A percentile compares a stretch with the other conserved stretches of the same genome.
Evolutionary conservation across 805 yeast species (phyloP).

Genomic region (Saccharomycopsis oosterbeekiorum): DNA sequence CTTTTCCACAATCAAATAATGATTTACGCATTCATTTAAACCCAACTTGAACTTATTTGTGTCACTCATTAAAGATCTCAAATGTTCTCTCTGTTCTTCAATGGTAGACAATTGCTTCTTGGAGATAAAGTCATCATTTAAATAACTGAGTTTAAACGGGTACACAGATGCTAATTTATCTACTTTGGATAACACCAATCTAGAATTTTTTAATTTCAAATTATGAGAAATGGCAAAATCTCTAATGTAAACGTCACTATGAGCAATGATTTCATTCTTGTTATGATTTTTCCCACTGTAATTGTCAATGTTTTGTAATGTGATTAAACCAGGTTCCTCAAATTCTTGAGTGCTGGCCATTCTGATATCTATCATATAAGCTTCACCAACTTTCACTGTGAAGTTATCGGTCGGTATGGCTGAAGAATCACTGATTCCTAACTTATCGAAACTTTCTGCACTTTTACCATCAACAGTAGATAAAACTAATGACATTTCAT

Average conservation of each 20-base stretch:
- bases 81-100: slow-evolving; percentile 25
- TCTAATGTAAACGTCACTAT: slow-evolving; percentile 68
- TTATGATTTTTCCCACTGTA: slow-evolving; percentile 53
- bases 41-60: slow-evolving; percentile 62
- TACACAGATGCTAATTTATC: slow-evolving; percentile 75
- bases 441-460: slow-evolving; percentile 2
- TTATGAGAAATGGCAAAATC: slow-evolving; percentile 79
- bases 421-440: slow-evolving; percentile 32
- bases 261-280: slow-evolving; percentile 35
- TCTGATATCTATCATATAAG: slow-evolving; percentile 71
- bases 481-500: neutral
- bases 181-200: slow-evolving; percentile 57
- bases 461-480: neutral
- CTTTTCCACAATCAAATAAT: slow-evolving; percentile 64
- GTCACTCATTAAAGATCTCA: slow-evolving; percentile 41
- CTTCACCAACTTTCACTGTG: slow-evolving; percentile 69
- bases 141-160: slow-evolving; percentile 80
- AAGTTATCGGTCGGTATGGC: slow-evolving; percentile 78
- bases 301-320: slow-evolving; percentile 57
- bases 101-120: slow-evolving; percentile 26
- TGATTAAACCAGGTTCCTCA: slow-evolving; percentile 53
- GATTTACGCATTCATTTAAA: slow-evolving; percentile 66
- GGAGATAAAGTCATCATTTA: slow-evolving; percentile 55
- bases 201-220: slow-evolving; percentile 64
- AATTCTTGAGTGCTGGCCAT: slow-evolving; percentile 57